These are phyloP conservation scores for Podila epicladia DNA, from an alignment of 192 early-diverging fungal species.

Conservation along the genomic window DNA sequence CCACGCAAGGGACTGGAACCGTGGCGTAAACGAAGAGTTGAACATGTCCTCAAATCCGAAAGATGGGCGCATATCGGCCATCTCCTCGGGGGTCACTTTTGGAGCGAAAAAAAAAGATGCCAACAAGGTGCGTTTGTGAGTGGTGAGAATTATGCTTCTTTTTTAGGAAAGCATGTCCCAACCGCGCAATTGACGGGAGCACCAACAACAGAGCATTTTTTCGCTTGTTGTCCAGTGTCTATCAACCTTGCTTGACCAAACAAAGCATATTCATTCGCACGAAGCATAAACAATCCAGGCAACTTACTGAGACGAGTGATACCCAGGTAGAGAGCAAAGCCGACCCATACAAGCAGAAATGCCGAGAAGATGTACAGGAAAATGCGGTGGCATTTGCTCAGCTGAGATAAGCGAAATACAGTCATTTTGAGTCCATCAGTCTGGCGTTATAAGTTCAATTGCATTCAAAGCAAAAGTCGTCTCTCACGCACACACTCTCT, in stretches of 20 bases:
- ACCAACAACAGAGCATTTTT: too few relatives aligned
- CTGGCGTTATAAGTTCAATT: too few relatives aligned
- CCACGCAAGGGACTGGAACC: constrained; percentile 28
- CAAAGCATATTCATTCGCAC: too few relatives aligned
- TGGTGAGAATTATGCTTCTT: background rate
- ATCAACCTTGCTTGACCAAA: too few relatives aligned
- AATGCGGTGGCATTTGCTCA: constrained; percentile 39
- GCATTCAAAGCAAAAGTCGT: too few relatives aligned
- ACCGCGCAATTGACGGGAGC: too few relatives aligned
- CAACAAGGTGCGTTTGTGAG: background rate
- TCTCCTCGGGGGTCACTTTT: background rate
- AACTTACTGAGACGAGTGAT: constrained; percentile 32
- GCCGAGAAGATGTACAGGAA: constrained; percentile 22
- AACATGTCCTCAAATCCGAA: constrained; percentile 47
- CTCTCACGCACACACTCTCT: background rate
- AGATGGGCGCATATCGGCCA: constrained; percentile 33
- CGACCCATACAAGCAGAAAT: constrained; percentile 24
- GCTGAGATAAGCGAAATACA: constrained; percentile 3
- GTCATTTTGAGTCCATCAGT: too few relatives aligned
- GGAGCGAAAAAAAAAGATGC: background rate
- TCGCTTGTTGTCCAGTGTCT: too few relatives aligned
- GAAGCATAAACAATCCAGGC: too few relatives aligned
- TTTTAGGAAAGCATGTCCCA: background rate
- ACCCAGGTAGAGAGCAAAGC: constrained; percentile 31
- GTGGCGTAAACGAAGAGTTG: constrained; percentile 37